phyloP scores from a whole-genome alignment of 495 filamentous ascomycete genomes.

The Aspergillus carlsbadensis region DNA sequence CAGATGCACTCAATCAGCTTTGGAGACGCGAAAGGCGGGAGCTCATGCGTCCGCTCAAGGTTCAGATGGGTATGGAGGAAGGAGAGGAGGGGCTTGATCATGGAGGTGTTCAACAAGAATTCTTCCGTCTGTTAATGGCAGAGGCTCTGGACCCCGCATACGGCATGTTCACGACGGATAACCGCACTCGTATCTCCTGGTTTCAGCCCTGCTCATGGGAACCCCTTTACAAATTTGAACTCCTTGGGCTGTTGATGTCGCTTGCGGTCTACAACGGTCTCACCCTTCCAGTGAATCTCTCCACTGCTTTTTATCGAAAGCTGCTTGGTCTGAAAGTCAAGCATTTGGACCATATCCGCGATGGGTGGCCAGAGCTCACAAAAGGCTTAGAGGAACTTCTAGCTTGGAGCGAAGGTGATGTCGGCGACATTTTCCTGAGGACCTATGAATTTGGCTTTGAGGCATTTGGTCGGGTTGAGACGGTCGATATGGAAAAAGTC shows the following conservation, averaged over 20 bases:
- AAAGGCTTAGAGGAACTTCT: conserved; percentile 69
- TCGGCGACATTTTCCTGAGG: conserved; percentile 75
- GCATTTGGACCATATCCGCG: conserved; percentile 69
- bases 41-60: conserved; percentile 80
- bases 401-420: conserved; percentile 74
- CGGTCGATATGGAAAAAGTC: conserved; percentile 54
- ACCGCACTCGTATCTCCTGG: conserved; percentile 75
- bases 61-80: conserved; percentile 74
- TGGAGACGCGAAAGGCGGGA: conserved; percentile 83
- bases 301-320: conserved; percentile 77
- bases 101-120: conserved; percentile 93
- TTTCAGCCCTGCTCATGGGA: conserved; percentile 79
- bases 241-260: conserved; percentile 81
- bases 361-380: conserved; percentile 82
- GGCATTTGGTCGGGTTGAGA: conserved; percentile 56
- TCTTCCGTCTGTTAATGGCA: conserved; percentile 78
- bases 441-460: conserved; percentile 85
- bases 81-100: conserved; percentile 92
- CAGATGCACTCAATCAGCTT: conserved; percentile 81
- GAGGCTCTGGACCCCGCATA: conserved; percentile 75
- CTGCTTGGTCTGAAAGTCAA: conserved; percentile 65
- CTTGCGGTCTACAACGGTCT: conserved; percentile 94
- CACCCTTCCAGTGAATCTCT: conserved; percentile 85
- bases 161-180: conserved; percentile 75
- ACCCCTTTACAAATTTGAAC: conserved; percentile 84